These are phyloP conservation scores for Plasmodium gonderi DNA, from an alignment of 169 alveolate genomes.

Conservation along the genomic window DNA sequence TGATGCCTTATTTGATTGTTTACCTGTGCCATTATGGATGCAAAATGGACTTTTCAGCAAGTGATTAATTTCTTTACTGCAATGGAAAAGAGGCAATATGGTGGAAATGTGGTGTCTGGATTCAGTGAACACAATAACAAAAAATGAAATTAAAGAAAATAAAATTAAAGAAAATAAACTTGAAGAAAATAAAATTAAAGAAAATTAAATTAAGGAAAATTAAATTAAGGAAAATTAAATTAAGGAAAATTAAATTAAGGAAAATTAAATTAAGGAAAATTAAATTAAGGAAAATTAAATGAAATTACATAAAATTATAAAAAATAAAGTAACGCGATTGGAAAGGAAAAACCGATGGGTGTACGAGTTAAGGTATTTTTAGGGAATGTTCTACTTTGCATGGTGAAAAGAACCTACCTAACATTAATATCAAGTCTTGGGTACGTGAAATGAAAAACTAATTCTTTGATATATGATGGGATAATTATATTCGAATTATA, in stretches of 20 bases:
- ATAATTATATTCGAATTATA: constrained; percentile 8
- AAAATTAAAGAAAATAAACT: not conserved
- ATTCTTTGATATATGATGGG: constrained; percentile 76
- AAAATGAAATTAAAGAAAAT: not conserved
- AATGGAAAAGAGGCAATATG: not conserved
- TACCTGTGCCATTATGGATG: constrained; percentile 92
- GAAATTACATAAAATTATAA: no score
- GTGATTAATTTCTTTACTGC: constrained; percentile 90
- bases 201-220: not conserved
- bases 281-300: no score
- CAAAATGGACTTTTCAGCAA: constrained; percentile 93
- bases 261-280: no score
- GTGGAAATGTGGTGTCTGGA: not conserved
- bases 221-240: no score
- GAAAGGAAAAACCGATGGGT: no score
- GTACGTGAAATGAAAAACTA: constrained; percentile 84
- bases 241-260: no score
- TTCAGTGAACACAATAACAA: no score
- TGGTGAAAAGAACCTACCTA: constrained; percentile 60
- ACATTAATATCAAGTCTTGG: constrained; percentile 88
- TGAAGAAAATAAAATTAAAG: not conserved
- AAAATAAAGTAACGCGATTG: no score
- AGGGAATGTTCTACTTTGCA: not conserved
- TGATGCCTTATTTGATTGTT: not conserved
- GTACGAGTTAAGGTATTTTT: no score